Percentiles rank a stretch among this genome's conserved stretches.
phyloP scores from a whole-genome alignment of 2,329 filamentous ascomycete genomes.

The Sordariomycetes sp. region DNA sequence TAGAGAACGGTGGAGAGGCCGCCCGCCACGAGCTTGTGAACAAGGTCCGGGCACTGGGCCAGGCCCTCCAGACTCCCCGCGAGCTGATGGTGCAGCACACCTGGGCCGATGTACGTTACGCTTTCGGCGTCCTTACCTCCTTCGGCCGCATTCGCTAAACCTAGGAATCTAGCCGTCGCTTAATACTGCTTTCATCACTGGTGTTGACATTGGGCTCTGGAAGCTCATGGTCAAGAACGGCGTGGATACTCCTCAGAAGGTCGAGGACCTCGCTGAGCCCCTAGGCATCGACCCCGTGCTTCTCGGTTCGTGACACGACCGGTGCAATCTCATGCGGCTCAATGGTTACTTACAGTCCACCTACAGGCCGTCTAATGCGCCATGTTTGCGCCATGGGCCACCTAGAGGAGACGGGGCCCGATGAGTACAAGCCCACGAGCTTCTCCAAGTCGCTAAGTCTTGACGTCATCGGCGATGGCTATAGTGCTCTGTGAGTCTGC shows the following conservation, averaged over 20 bases:
- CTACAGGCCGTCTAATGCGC: conserved; percentile 16
- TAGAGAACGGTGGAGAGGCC: conserved; percentile 6
- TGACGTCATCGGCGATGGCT: conserved; percentile 18
- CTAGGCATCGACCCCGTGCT: conserved; percentile 14
- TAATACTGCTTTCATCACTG: conserved; percentile 13
- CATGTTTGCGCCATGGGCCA: conserved; percentile 25
- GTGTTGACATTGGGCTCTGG: conserved; percentile 21
- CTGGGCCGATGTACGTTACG: conserved; percentile 21
- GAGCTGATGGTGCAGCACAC: conserved; percentile 28
- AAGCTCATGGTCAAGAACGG: conserved; percentile 16
- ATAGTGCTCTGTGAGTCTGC: conserved; percentile 14
- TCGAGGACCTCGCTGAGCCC: conserved; percentile 15
- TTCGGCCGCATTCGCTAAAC: background rate
- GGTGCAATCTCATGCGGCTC: background rate
- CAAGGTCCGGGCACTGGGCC: conserved; percentile 15
- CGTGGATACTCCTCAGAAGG: conserved; percentile 14
- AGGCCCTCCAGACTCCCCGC: conserved; percentile 23
- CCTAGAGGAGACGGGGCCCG: conserved; percentile 17
- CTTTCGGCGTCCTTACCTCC: background rate
- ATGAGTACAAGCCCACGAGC: conserved; percentile 22
- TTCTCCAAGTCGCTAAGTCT: conserved; percentile 20
- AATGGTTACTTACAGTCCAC: background rate
- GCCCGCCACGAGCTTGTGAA: conserved; percentile 14
- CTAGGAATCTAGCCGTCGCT: conserved; percentile 9
- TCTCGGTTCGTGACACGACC: conserved; percentile 10